Evolutionary conservation across 2,329 filamentous ascomycete genomes (phyloP).

Genomic region (Aureobasidium lini): DNA sequence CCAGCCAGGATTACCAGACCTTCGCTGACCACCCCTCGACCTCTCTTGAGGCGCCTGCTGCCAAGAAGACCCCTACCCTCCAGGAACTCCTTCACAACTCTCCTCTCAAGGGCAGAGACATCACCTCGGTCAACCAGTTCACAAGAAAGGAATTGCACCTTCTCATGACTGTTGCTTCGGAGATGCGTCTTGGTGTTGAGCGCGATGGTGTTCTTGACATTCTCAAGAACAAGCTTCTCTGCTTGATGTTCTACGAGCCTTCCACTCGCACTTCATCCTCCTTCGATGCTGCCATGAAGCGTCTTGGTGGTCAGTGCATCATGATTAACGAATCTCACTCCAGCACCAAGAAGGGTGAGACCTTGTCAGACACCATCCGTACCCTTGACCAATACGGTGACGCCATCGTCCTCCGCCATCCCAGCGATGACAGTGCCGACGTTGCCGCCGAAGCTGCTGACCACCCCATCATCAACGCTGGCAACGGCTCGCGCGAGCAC

Average conservation of each 20-base stretch:
- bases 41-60: constrained; percentile 21
- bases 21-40: constrained; percentile 45
- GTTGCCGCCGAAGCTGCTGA: constrained; percentile 79
- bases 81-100: constrained; percentile 69
- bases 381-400: constrained; percentile 93
- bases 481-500: constrained; percentile 92
- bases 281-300: constrained; percentile 97
- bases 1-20: constrained; percentile 81
- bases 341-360: constrained; percentile 89
- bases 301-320: constrained; percentile 81
- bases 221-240: constrained; percentile 77
- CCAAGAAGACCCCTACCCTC: constrained; percentile 50
- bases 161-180: constrained; percentile 92
- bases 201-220: constrained; percentile 83
- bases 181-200: constrained; percentile 94
- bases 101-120: constrained; percentile 80
- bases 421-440: constrained; percentile 70
- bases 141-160: constrained; percentile 79
- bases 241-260: constrained; percentile 95
- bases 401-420: constrained; percentile 91
- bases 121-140: constrained; percentile 89
- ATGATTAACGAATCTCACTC: constrained; percentile 75
- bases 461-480: constrained; percentile 93
- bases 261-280: constrained; percentile 92
- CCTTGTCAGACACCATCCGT: constrained; percentile 84